Base-by-base conservation (phyloP, 163 green algal species). In the Scenedesmus sp. region DNA sequence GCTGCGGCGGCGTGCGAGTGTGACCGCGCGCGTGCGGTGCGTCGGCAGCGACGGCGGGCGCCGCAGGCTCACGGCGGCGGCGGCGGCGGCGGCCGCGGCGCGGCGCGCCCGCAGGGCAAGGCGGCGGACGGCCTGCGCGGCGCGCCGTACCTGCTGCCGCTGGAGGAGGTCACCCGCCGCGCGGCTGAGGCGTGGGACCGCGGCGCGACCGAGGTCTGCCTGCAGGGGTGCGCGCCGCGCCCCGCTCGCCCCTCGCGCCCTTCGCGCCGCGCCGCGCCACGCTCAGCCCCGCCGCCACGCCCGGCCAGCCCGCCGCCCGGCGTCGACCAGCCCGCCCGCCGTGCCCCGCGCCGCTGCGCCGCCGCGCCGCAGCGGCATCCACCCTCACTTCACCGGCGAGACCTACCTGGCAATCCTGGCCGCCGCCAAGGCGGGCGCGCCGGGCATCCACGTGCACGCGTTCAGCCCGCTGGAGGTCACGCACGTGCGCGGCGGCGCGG, bases 391-490 rank as follows among this genome's bases (percentile, higher is more conserved):
- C 75, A 96, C 88, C 0, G 94, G 93, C 0, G 63, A 89, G 5
- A 93, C 87, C 1, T 97, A 97, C 81, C 84, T 95, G 29, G 51
- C 70, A 9, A 85, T 95, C 1, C 82, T 95, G 69, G 50, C 26
- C 9, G 91, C 92, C 2, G 91, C 88, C 34, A 96, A 96, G 83
- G 51, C 42, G 1, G 92, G 71, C 0, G 92, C 89, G 0, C 91
- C 92, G 0, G 75, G 85, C 69, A 92, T 98, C 4, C 94, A 98
- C 69, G 92, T 97, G 66, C 94, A 98, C 70, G 94, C 94, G 17
- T 97, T 97, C 86, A 92, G 81, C 53, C 93, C 93, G 0, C 83
- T 98, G 72, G 93, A 98, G 79, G 91, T 97, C 10, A 33, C 65
- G 33, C 87, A 95, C 60, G 91, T 83, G 69, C 53, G 70, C n/a